Conservation (phyloP, 2,329 filamentous ascomycete genomes). For the Colletotrichum abscissum region DNA sequence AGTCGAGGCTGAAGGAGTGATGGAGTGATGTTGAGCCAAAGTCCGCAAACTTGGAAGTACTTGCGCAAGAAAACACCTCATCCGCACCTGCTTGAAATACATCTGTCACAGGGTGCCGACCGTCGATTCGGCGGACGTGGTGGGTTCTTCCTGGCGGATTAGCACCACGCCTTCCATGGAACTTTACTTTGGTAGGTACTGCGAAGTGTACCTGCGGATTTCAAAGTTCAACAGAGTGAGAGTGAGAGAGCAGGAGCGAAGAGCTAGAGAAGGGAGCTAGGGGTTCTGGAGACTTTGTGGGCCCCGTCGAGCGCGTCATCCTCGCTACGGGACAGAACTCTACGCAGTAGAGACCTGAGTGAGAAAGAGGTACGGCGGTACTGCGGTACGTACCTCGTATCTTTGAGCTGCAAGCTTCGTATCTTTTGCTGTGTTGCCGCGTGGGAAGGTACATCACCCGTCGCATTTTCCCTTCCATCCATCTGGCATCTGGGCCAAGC, state of each 20-base stretch:
- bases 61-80: background rate
- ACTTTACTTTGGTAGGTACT: too few species aligned
- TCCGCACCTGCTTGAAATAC: background rate
- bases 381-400: conserved; percentile 1
- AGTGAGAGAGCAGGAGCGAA: background rate
- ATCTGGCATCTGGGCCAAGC: too few species aligned
- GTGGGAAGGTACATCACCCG: background rate
- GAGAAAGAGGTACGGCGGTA: background rate
- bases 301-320: conserved; percentile 25
- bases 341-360: background rate
- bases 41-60: background rate
- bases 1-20: background rate
- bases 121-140: background rate
- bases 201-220: too few species aligned
- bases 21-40: background rate
- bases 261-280: conserved; percentile 3
- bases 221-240: too few species aligned
- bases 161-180: background rate
- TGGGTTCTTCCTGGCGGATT: background rate
- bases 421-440: conserved; percentile 1
- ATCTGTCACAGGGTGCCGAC: background rate
- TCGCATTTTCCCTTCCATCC: background rate
- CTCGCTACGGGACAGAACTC: background rate
- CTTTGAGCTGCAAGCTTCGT: conserved; percentile 8
- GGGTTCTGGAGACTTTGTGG: conserved; percentile 28